phyloP scores from a whole-genome alignment of 1,284 basidiomycete genomes.

The Erythrobasidium hasegawianum region DNA sequence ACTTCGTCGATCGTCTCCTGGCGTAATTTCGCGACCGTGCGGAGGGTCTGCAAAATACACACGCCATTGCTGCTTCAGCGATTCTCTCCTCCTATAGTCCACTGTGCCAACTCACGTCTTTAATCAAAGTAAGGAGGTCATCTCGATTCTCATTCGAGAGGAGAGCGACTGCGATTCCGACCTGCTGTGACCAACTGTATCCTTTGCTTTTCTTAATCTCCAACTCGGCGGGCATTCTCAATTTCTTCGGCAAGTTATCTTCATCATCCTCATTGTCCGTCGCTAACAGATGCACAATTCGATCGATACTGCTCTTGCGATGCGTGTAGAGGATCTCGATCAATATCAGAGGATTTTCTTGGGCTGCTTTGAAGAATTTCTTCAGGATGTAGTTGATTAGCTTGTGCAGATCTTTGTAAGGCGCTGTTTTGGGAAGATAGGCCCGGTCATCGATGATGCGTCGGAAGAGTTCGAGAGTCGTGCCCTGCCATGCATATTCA shows the following conservation, averaged over 20 bases:
- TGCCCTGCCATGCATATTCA: too few species aligned
- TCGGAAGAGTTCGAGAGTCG: conserved; percentile 77
- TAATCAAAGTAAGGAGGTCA: conserved; percentile 70
- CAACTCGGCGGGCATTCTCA: conserved; percentile 38
- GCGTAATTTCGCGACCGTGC: conserved; percentile 8
- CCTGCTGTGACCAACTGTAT: conserved; percentile 80
- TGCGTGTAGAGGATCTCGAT: conserved; percentile 60
- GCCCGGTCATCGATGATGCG: conserved; percentile 71
- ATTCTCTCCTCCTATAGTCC: too few species aligned
- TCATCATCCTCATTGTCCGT: conserved; percentile 52
- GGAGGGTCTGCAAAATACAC: conserved; percentile 5
- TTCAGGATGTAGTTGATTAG: conserved; percentile 79
- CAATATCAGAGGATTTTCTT: conserved; percentile 73
- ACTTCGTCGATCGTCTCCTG: conserved; percentile 19
- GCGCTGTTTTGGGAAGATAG: conserved; percentile 67
- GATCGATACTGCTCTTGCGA: conserved; percentile 16
- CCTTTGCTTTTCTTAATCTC: conserved; percentile 83
- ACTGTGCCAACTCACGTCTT: conserved; percentile 65
- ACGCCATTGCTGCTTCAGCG: background rate
- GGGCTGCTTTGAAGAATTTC: conserved; percentile 83
- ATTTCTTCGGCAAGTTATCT: conserved; percentile 51
- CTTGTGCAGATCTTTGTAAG: conserved; percentile 74
- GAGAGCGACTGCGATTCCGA: conserved; percentile 75
- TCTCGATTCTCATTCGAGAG: conserved; percentile 64
- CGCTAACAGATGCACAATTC: conserved; percentile 3